A percentile compares a stretch with the other conserved stretches of the same genome.
phyloP scores from a whole-genome alignment of 805 yeast genomes.

The Brettanomyces custersianus region DNA sequence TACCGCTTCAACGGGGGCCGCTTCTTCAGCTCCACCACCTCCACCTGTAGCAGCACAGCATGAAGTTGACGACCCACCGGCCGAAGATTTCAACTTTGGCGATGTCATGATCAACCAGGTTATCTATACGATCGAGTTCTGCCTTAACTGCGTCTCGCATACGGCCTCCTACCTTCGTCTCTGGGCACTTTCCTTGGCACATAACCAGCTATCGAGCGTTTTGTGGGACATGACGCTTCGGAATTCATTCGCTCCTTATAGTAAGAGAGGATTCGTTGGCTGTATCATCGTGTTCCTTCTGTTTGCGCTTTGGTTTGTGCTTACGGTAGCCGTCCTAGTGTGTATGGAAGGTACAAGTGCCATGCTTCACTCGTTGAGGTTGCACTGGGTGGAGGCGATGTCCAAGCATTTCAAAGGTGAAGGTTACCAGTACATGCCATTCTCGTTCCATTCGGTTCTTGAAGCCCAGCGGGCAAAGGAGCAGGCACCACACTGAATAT shows the following conservation, averaged over 20 bases:
- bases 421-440: constrained; percentile 61
- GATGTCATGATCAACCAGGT: constrained; percentile 74
- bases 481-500: neutral
- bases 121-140: constrained; percentile 72
- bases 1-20: neutral
- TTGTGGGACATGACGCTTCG: constrained; percentile 70
- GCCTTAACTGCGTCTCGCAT: constrained; percentile 71
- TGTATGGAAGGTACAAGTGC: constrained; percentile 84
- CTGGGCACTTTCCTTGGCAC: constrained; percentile 76
- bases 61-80: neutral
- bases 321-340: constrained; percentile 61
- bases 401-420: constrained; percentile 74
- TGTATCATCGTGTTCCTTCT: constrained; percentile 48
- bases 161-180: constrained; percentile 71
- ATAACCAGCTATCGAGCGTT: constrained; percentile 68
- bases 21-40: constrained; percentile 25
- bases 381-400: constrained; percentile 82
- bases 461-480: constrained; percentile 3
- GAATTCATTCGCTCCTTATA: constrained; percentile 40
- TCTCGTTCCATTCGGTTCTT: constrained; percentile 33
- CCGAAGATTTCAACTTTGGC: constrained; percentile 39
- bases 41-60: constrained; percentile 27
- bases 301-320: constrained; percentile 68
- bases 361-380: constrained; percentile 67
- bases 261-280: constrained; percentile 44